Evolutionary conservation across 139 green algal species (phyloP).

Genomic region (Chlamydomonas schloesseri): DNA sequence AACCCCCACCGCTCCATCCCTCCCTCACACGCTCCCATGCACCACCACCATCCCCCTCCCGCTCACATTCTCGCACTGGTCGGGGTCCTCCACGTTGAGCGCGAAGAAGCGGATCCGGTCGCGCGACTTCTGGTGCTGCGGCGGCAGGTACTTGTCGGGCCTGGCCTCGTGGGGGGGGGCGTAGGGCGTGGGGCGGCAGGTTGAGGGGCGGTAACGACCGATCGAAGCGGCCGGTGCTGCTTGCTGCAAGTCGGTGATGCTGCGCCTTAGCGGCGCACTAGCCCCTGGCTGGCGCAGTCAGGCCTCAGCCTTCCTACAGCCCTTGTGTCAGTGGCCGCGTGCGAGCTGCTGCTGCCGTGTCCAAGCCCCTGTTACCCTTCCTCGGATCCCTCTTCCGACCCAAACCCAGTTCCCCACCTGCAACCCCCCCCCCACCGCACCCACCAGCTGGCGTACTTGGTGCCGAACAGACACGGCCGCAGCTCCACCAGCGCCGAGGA

Average conservation of each 20-base stretch:
- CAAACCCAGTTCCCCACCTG: too few species aligned
- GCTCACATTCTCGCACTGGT: not conserved
- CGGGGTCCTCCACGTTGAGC: conserved; percentile 25
- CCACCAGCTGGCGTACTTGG: too few species aligned
- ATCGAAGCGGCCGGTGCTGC: not conserved
- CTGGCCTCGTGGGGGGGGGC: not conserved
- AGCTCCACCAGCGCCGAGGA: conserved; percentile 5
- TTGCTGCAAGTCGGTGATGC: not conserved
- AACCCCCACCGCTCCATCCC: too few species aligned
- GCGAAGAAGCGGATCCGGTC: conserved; percentile 24
- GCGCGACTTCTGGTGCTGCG: not conserved
- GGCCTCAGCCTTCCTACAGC: too few species aligned
- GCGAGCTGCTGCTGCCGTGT: too few species aligned
- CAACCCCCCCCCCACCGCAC: not conserved
- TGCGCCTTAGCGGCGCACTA: too few species aligned
- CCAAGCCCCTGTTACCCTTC: too few species aligned
- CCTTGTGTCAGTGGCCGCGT: too few species aligned
- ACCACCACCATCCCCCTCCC: too few species aligned
- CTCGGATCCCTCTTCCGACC: too few species aligned
- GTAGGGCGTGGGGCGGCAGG: not conserved
- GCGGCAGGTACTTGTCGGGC: conserved; percentile 41
- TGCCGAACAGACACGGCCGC: not conserved
- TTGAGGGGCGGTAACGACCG: not conserved
- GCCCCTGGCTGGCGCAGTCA: too few species aligned
- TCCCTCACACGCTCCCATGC: too few species aligned